phyloP scores from a whole-genome alignment of 192 early-diverging fungal genomes.

The Thamnidium elegans region DNA sequence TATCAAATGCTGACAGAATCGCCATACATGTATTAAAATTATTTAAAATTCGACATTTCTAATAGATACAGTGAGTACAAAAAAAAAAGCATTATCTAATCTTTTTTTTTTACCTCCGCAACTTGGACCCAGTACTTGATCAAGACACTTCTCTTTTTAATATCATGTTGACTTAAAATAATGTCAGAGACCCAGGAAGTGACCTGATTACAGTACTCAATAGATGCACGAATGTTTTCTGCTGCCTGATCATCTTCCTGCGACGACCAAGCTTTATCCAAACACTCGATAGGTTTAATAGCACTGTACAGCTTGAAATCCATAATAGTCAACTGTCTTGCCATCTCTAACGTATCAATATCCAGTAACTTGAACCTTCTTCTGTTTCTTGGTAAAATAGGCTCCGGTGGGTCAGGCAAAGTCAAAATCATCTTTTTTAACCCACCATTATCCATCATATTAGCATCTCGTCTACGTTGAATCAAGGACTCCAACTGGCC shows the following conservation, averaged over 20 bases:
- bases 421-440: constrained; percentile 65
- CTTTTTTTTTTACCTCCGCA: constrained; percentile 58
- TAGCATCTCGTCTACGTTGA: constrained; percentile 34
- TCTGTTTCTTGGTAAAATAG: constrained; percentile 76
- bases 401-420: constrained; percentile 59
- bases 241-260: constrained; percentile 60
- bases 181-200: constrained; percentile 84
- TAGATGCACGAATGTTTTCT: constrained; percentile 85
- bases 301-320: constrained; percentile 75
- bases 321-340: constrained; percentile 91
- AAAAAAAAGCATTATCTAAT: too few relatives aligned
- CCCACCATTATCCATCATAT: constrained; percentile 34
- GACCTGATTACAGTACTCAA: constrained; percentile 75
- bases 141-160: constrained; percentile 69
- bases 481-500: constrained; percentile 28
- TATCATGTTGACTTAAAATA: constrained; percentile 77
- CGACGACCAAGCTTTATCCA: constrained; percentile 82
- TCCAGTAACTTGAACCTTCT: constrained; percentile 78
- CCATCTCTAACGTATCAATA: constrained; percentile 86
- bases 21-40: constrained; percentile 92
- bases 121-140: constrained; percentile 85
- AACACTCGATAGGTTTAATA: constrained; percentile 84
- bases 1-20: constrained; percentile 81
- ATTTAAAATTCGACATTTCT: constrained; percentile 73
- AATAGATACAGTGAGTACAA: constrained; percentile 3